Evolutionary conservation across 345 rosid species (phyloP), one percentile per base, ranked within the genome.

Genomic region (Dovyalis caffra): DNA sequence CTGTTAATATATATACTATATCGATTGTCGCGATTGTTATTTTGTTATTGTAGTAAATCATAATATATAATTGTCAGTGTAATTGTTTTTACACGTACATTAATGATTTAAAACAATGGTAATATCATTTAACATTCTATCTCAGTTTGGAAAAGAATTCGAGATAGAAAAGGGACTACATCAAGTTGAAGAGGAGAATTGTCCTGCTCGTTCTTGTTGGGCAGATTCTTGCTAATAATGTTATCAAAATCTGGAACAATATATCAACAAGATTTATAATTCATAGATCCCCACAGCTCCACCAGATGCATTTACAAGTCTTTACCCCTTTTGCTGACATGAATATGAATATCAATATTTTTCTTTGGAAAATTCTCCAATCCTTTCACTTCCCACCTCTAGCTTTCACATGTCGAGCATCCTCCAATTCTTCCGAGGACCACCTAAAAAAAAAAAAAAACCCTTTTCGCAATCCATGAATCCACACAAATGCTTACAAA

Each of bases 181-280:
- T 2, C 51, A 62, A 68, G 70, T 34, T 72, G 14, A 37, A 43
- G 51, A 65, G 33, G 38, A 68, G 65, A 68, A 53, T 75, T n/a
- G 45, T 66, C 69, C 77, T 63, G 68, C 38, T 56, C 35, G 49
- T 57, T 69, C 49, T 69, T 75, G 32, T 28, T 56, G 74, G 72
- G 56, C 80, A 77, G 69, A 70, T 81, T 81, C 80, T 69, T 73
- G 43, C 53, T 10, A 64, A n/a, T 15, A 3, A 16, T 35, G 9
- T 23, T 58, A 61, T 25, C 33, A 26, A 5, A 53, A 71, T 35
- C 35, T 71, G 29, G 5, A n/a, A 62, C 63, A 56, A 28, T 34
- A 16, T 61, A 51, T 43, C 57, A 57, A 25, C 47, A 25, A 40
- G 38, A 25, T 37, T 4, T 33, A 33, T 12, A 72, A 58, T 29